These are phyloP conservation scores for Ophiosphaerella korrae DNA, from an alignment of 2,329 filamentous ascomycete genomes.

Conservation along the genomic window DNA sequence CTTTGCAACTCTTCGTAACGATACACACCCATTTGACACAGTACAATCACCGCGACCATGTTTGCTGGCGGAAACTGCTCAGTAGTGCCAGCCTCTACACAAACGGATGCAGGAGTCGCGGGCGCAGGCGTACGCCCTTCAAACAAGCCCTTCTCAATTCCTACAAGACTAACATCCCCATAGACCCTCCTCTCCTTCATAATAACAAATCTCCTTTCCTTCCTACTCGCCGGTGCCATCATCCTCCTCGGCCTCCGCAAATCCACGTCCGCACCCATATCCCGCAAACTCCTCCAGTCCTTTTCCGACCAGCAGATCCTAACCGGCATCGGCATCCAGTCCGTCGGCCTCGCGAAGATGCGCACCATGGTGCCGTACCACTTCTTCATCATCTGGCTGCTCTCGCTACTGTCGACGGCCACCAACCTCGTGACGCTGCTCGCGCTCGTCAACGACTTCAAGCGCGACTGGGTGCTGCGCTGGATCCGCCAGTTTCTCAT, in stretches of 20 bases:
- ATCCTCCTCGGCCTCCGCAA: constrained; percentile 60
- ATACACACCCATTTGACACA: background rate
- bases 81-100: constrained; percentile 50
- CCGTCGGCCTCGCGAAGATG: constrained; percentile 65
- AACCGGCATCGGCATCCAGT: constrained; percentile 71
- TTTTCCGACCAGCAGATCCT: constrained; percentile 73
- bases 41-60: constrained; percentile 7
- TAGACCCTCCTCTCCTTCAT: constrained; percentile 68
- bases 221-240: constrained; percentile 61
- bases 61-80: constrained; percentile 43
- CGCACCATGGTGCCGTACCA: constrained; percentile 67
- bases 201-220: constrained; percentile 64
- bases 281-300: constrained; percentile 67
- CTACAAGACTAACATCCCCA: background rate
- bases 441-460: constrained; percentile 69
- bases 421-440: constrained; percentile 69
- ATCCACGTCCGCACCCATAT: constrained; percentile 56
- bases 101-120: constrained; percentile 63
- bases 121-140: constrained; percentile 57
- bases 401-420: constrained; percentile 67
- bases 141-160: background rate
- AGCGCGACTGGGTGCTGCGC: constrained; percentile 68
- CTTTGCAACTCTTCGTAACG: background rate
- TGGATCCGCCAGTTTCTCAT: constrained; percentile 70
- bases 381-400: constrained; percentile 74